Percentiles rank a stretch among this genome's conserved stretches.
These are phyloP conservation scores for Penicillium aurantiogriseum DNA, from an alignment of 2,329 filamentous ascomycete genomes.

Conservation along the genomic window DNA sequence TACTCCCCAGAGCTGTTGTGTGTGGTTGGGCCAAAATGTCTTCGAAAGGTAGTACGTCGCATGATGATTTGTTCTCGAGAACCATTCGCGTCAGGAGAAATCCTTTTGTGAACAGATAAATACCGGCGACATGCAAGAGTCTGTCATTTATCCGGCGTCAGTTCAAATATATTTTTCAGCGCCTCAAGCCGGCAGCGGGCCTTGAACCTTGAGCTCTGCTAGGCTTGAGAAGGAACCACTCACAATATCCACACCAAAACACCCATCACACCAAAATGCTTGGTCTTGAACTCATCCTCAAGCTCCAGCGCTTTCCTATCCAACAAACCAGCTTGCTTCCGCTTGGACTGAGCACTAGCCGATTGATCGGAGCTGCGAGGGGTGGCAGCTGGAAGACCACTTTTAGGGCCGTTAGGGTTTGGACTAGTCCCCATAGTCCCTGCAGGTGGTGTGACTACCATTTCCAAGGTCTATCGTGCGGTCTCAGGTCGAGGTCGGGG, in stretches of 20 bases:
- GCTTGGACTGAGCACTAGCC: constrained; percentile 10
- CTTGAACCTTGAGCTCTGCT: not conserved
- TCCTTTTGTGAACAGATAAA: constrained; percentile 90
- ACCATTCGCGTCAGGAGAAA: constrained; percentile 88
- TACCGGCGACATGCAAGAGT: constrained; percentile 71
- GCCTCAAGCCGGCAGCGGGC: not conserved
- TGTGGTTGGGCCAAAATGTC: constrained; percentile 25
- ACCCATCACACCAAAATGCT: constrained; percentile 39
- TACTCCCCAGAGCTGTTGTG: constrained; percentile 11
- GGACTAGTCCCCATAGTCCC: not conserved
- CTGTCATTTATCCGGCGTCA: constrained; percentile 38
- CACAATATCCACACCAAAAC: constrained; percentile 44
- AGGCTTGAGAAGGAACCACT: constrained; percentile 20
- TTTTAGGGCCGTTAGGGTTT: constrained; percentile 1
- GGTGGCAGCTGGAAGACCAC: not conserved
- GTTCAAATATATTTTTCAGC: not conserved
- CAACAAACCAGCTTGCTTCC: constrained; percentile 28
- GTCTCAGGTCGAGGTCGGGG: not conserved
- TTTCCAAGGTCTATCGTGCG: not conserved
- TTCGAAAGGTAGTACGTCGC: constrained; percentile 65
- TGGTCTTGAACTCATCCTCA: constrained; percentile 41
- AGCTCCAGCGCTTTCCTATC: constrained; percentile 29
- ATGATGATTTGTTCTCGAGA: constrained; percentile 72
- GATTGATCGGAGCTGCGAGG: constrained; percentile 1
- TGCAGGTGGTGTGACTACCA: constrained; percentile 5